Conservation (phyloP, 2,329 filamentous ascomycete species). For the Gremmenia infestans region DNA sequence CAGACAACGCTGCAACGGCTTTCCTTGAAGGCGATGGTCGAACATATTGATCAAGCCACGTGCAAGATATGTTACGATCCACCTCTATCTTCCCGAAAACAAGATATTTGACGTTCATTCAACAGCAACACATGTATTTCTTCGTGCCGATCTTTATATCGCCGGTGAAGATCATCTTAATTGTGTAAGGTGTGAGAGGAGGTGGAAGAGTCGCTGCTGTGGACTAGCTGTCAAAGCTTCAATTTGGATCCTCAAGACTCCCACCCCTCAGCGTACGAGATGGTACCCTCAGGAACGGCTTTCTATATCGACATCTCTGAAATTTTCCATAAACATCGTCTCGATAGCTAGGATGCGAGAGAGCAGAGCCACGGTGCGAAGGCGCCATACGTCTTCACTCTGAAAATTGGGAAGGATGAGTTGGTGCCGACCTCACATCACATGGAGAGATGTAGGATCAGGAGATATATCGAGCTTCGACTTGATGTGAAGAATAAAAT, state of each 20-base stretch:
- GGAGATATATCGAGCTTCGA: slow-evolving; percentile 43
- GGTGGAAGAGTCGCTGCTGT: background rate
- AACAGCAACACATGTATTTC: too few relatives aligned
- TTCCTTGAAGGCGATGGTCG: too few relatives aligned
- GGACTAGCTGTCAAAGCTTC: slow-evolving; percentile 39
- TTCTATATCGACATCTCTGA: slow-evolving; percentile 71
- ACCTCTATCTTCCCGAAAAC: too few relatives aligned
- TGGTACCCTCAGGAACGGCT: slow-evolving; percentile 73
- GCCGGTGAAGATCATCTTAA: too few relatives aligned
- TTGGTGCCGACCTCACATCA: slow-evolving; percentile 49
- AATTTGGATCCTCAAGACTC: slow-evolving; percentile 61
- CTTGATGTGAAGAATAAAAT: slow-evolving; percentile 41
- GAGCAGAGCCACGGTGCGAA: slow-evolving; percentile 25
- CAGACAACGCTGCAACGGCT: too few relatives aligned
- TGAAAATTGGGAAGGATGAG: slow-evolving; percentile 55
- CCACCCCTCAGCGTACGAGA: slow-evolving; percentile 65
- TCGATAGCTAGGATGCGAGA: slow-evolving; percentile 51
- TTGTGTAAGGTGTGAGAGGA: too few relatives aligned
- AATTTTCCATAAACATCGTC: slow-evolving; percentile 65
- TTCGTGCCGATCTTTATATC: too few relatives aligned
- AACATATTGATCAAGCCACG: too few relatives aligned
- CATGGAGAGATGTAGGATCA: slow-evolving; percentile 40
- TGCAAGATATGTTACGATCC: too few relatives aligned
- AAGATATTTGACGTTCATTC: too few relatives aligned
- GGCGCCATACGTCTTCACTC: slow-evolving; percentile 34